Conservation (phyloP, 2,329 filamentous ascomycete genomes). For the Phaeophleospora eucalypticola region DNA sequence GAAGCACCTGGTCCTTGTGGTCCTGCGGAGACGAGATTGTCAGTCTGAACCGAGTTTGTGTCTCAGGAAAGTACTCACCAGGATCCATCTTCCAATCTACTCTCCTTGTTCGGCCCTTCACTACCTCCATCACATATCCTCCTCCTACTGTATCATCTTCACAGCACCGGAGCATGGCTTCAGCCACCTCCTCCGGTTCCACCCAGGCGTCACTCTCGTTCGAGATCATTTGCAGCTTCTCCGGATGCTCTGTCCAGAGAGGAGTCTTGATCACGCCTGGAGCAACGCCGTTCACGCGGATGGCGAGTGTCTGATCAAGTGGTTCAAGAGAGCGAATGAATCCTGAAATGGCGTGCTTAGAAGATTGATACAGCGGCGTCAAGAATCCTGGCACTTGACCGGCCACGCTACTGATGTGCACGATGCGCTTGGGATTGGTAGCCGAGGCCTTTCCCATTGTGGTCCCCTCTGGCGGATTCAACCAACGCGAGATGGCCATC, state of each 20-base stretch:
- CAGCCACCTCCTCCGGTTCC: constrained; percentile 57
- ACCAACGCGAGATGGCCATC: constrained; percentile 44
- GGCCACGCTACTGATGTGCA: constrained; percentile 44
- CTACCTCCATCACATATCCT: constrained; percentile 55
- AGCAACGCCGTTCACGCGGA: constrained; percentile 57
- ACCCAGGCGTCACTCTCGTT: constrained; percentile 52
- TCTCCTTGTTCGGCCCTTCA: constrained; percentile 47
- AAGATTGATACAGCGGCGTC: constrained; percentile 43
- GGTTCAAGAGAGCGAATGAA: constrained; percentile 49
- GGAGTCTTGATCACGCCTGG: constrained; percentile 60
- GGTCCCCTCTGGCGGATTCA: constrained; percentile 32
- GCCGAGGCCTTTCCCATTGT: constrained; percentile 31
- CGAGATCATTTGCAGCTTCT: constrained; percentile 53
- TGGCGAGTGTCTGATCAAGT: constrained; percentile 48
- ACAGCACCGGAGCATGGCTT: constrained; percentile 54
- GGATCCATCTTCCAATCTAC: constrained; percentile 53
- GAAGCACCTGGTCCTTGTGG: constrained; percentile 43
- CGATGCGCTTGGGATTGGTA: constrained; percentile 43
- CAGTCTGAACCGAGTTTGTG: too few relatives aligned
- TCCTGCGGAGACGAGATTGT: background rate
- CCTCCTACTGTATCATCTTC: constrained; percentile 48
- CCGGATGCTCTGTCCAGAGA: constrained; percentile 58
- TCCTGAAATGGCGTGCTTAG: constrained; percentile 45
- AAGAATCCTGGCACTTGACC: constrained; percentile 38
- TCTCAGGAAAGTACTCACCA: constrained; percentile 31